phyloP scores from a whole-genome alignment of 306 rosid genomes.

The Fagus sylvatica region DNA sequence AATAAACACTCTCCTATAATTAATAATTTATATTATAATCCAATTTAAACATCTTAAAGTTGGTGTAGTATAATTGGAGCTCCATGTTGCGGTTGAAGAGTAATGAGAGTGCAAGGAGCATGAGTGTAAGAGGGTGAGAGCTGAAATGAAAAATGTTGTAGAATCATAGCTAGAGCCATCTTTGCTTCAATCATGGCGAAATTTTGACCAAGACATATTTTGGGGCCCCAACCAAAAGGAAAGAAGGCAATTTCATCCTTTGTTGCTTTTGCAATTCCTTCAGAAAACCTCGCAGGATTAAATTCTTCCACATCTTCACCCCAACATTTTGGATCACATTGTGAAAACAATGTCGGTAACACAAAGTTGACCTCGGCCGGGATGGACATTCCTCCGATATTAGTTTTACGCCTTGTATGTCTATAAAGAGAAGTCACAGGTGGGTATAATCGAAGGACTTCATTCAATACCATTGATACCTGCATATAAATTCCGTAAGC shows the following conservation, averaged over 20 bases:
- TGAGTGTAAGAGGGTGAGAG: constrained; percentile 54
- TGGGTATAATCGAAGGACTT: constrained; percentile 33
- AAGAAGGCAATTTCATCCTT: constrained; percentile 35
- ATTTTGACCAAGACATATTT: constrained; percentile 49
- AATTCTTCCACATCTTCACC: constrained; percentile 37
- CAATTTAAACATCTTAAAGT: constrained; percentile 3
- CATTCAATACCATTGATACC: constrained; percentile 25
- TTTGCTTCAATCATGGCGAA: constrained; percentile 49
- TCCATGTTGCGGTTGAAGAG: constrained; percentile 45
- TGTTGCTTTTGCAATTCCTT: constrained; percentile 41
- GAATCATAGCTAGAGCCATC: constrained; percentile 45
- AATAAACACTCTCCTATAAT: no score
- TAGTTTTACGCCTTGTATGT: constrained; percentile 19
- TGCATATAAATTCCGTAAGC: not conserved
- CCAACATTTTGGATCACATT: constrained; percentile 40
- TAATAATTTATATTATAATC: no score
- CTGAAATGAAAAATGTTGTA: constrained; percentile 47
- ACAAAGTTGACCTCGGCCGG: constrained; percentile 38
- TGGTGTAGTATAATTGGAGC: constrained; percentile 38
- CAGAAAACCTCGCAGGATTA: constrained; percentile 46
- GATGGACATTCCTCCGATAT: constrained; percentile 31
- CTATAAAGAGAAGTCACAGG: constrained; percentile 8
- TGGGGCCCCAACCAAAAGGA: constrained; percentile 56
- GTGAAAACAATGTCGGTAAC: constrained; percentile 28
- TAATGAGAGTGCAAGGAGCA: constrained; percentile 32